Evolutionary conservation across 768 basidiomycete species (phyloP).

Genomic region (Pulveroboletus sp.): DNA sequence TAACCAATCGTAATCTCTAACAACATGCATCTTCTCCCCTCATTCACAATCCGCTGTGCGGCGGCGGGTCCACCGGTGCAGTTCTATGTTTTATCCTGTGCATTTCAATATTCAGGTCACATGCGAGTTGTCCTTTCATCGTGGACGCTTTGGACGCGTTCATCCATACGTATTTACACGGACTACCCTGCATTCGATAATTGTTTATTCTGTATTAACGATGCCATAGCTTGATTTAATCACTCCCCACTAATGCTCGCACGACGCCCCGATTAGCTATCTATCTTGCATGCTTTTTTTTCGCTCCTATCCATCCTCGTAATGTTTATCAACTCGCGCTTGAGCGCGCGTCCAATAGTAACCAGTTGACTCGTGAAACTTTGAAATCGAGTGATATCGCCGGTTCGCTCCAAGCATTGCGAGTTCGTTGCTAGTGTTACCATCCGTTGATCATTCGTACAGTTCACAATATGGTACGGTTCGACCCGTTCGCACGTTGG

Average conservation of each 20-base stretch:
- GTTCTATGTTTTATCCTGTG: constrained; percentile 3
- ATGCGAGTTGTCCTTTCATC: not conserved
- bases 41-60: not conserved
- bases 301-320: not conserved
- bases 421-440: too few relatives aligned
- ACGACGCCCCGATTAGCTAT: not conserved
- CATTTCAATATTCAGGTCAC: constrained; percentile 13
- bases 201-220: constrained; percentile 16
- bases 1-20: not conserved
- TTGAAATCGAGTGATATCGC: too few relatives aligned
- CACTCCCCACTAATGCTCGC: constrained; percentile 7
- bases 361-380: constrained; percentile 4
- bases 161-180: constrained; percentile 21
- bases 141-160: constrained; percentile 9
- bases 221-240: not conserved
- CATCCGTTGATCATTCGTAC: too few relatives aligned
- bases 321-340: not conserved
- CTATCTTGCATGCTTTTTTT: constrained; percentile 8
- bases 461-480: too few relatives aligned
- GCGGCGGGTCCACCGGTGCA: constrained; percentile 5
- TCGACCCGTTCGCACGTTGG: too few relatives aligned
- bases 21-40: not conserved
- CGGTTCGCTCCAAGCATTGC: too few relatives aligned
- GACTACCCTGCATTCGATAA: constrained; percentile 5
- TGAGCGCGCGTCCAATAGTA: not conserved